phyloP scores from a whole-genome alignment of 192 early-diverging fungal species.

The Funneliformis geosporum region DNA sequence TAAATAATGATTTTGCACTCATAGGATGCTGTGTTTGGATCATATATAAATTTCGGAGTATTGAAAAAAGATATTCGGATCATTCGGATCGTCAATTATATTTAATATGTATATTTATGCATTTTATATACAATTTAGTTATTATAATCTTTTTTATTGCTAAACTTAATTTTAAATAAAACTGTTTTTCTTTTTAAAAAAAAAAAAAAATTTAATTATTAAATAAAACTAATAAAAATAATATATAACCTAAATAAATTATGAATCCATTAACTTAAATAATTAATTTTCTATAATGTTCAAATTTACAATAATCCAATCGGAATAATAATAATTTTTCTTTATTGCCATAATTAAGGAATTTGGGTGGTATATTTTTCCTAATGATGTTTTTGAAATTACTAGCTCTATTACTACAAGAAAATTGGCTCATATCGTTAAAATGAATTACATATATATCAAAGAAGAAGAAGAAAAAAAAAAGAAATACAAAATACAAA shows the following conservation, averaged over 20 bases:
- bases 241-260: background rate
- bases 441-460: constrained; percentile 11
- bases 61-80: too few relatives aligned
- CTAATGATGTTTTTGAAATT: background rate
- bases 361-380: constrained; percentile 11
- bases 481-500: constrained; percentile 9
- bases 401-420: constrained; percentile 21
- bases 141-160: too few relatives aligned
- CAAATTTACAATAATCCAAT: background rate
- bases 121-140: too few relatives aligned
- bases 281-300: background rate
- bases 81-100: too few relatives aligned
- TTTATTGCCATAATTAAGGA: constrained; percentile 23
- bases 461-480: background rate
- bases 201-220: background rate
- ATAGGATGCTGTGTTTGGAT: too few relatives aligned
- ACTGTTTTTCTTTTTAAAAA: background rate
- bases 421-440: background rate
- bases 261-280: background rate
- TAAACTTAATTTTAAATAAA: too few relatives aligned
- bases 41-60: too few relatives aligned
- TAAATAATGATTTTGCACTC: too few relatives aligned
- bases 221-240: background rate
- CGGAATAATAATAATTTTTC: constrained; percentile 3
- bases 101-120: too few relatives aligned